phyloP scores from a whole-genome alignment of 768 basidiomycete genomes.

The Trametes sanguinea region DNA sequence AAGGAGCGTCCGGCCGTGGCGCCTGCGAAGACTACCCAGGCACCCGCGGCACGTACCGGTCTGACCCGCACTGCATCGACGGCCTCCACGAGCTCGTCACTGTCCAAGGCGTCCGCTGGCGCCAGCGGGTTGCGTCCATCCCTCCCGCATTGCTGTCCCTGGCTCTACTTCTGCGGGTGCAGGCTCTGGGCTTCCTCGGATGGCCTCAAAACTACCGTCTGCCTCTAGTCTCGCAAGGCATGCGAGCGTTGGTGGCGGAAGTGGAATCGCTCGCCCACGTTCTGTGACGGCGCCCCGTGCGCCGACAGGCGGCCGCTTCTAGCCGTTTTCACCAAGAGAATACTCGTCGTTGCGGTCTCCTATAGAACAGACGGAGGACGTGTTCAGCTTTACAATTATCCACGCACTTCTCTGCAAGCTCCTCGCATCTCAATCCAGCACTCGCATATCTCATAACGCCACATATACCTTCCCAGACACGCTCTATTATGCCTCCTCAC shows the following conservation, averaged over 20 bases:
- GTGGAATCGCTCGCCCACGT: background rate
- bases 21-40: slow-evolving; percentile 1
- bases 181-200: slow-evolving; percentile 24
- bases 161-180: background rate
- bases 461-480: no score
- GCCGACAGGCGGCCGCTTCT: slow-evolving; percentile 10
- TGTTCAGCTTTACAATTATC: no score
- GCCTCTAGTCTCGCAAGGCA: slow-evolving; percentile 1
- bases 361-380: no score
- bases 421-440: no score
- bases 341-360: no score
- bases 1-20: slow-evolving; percentile 6
- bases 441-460: no score
- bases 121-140: slow-evolving; percentile 6
- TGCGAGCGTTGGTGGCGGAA: slow-evolving; percentile 2
- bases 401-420: no score
- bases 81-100: background rate
- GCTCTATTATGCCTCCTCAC: no score
- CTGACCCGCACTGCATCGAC: background rate
- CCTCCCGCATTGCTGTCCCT: slow-evolving; percentile 7
- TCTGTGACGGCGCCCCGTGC: slow-evolving; percentile 10
- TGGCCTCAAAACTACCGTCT: slow-evolving; percentile 26
- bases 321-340: background rate
- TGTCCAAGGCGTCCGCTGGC: background rate
- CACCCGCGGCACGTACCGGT: background rate